A percentile compares a stretch with the other conserved stretches of the same genome.
phyloP scores from a whole-genome alignment of 176 grass and related monocot genomes.

The Alloteropsis semialata region DNA sequence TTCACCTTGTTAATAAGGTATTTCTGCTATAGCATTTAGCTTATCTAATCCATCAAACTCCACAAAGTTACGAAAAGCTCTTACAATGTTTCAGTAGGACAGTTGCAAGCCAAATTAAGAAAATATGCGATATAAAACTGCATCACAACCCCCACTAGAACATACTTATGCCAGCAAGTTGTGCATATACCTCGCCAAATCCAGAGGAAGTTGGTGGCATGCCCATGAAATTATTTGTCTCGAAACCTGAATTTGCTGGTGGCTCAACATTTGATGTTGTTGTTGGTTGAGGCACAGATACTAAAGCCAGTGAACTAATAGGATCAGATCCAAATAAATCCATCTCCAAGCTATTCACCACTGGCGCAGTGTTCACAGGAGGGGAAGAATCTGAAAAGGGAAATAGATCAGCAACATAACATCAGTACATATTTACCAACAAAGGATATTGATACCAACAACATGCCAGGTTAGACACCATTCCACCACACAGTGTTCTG shows the following conservation, averaged over 20 bases:
- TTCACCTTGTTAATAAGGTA: neutral
- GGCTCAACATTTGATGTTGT: conserved; percentile 44
- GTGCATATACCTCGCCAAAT: conserved; percentile 60
- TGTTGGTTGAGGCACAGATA: conserved; percentile 56
- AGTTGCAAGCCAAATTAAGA: neutral
- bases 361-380: conserved; percentile 40
- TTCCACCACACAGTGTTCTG: neutral
- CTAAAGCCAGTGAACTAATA: conserved; percentile 70
- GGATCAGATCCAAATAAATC: conserved; percentile 94
- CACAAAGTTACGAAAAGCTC: neutral
- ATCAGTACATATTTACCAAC: conserved; percentile 12
- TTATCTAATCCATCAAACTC: neutral
- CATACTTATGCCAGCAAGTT: neutral
- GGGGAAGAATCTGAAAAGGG: conserved; percentile 27
- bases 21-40: neutral
- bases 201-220: conserved; percentile 55
- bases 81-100: neutral
- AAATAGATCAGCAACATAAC: neutral
- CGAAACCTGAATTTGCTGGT: conserved; percentile 63
- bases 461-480: conserved; percentile 1
- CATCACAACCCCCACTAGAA: neutral
- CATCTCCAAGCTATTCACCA: conserved; percentile 69
- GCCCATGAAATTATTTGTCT: conserved; percentile 49
- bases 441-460: conserved; percentile 18
- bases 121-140: neutral